A percentile compares a stretch with the other conserved stretches of the same genome.
Conservation (phyloP, 257 asterid genomes). For the Lithospermum erythrorhizon region DNA sequence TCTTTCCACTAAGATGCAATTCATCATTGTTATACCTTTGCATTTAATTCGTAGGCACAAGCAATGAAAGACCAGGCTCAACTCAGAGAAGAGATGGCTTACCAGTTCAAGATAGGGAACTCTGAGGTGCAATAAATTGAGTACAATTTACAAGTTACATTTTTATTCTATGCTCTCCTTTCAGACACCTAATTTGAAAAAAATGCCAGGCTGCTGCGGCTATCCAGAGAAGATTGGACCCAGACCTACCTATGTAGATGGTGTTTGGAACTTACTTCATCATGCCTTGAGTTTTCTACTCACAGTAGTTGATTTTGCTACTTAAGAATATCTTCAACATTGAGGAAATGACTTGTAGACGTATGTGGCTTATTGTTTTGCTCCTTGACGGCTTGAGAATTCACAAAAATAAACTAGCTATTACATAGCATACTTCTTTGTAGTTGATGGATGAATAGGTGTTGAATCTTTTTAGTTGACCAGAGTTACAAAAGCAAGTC, state of each 20-base stretch:
- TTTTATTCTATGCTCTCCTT: neutral
- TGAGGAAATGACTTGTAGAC: neutral
- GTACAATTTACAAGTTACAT: neutral
- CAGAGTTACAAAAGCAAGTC: neutral
- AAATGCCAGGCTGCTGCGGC: slow-evolving; percentile 88
- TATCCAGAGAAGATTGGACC: slow-evolving; percentile 89
- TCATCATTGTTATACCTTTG: slow-evolving; percentile 2
- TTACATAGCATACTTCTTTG: neutral
- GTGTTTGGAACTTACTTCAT: neutral
- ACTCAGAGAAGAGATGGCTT: slow-evolving; percentile 94
- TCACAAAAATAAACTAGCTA: too few relatives aligned
- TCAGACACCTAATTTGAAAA: neutral
- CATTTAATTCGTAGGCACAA: slow-evolving; percentile 52
- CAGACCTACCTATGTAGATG: slow-evolving; percentile 60
- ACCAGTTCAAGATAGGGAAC: slow-evolving; percentile 88
- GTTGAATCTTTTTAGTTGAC: neutral
- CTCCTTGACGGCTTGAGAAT: too few relatives aligned
- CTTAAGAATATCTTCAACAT: neutral
- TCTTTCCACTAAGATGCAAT: neutral
- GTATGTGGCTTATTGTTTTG: neutral
- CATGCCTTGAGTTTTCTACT: neutral
- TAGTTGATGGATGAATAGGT: neutral
- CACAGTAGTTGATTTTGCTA: neutral
- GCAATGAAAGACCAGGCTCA: slow-evolving; percentile 99
- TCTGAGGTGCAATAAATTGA: slow-evolving; percentile 45